These are phyloP conservation scores for Dioscorea dumetorum DNA, from an alignment of 106 monocot genomes.

Conservation along the genomic window DNA sequence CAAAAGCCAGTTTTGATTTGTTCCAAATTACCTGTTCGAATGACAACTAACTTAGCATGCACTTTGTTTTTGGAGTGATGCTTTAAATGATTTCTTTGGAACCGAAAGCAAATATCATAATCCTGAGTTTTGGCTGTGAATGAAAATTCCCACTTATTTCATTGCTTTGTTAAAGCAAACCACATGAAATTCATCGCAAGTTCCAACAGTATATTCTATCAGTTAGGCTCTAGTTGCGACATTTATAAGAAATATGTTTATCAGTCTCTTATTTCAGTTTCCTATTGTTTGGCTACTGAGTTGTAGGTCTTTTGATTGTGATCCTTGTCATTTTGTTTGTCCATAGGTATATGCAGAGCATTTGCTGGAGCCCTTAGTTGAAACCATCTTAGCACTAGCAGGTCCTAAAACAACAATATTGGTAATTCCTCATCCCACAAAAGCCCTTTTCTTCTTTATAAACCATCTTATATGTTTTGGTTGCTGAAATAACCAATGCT, in stretches of 20 bases:
- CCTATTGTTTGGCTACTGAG: no score
- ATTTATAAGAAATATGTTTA: neutral
- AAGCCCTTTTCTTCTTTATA: neutral
- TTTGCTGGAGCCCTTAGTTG: constrained; percentile 76
- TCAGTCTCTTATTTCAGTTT: neutral
- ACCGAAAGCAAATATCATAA: no score
- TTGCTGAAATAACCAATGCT: constrained; percentile 4
- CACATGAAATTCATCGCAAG: neutral
- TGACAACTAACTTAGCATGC: neutral
- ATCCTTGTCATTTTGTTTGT: constrained; percentile 1
- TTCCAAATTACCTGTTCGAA: neutral
- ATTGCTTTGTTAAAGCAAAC: no score
- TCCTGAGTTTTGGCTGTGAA: no score
- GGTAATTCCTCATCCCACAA: constrained; percentile 27
- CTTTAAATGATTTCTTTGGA: no score
- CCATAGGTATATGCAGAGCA: constrained; percentile 87
- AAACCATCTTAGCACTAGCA: constrained; percentile 81
- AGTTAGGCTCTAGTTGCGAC: neutral
- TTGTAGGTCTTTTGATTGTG: neutral
- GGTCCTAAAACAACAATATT: constrained; percentile 77
- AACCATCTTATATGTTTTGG: neutral
- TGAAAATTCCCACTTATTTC: no score
- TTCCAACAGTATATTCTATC: neutral
- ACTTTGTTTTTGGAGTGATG: neutral
- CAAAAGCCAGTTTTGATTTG: no score